Evolutionary conservation across 352 stramenopile species (phyloP).

Genomic region (Proteromonas lacertae): DNA sequence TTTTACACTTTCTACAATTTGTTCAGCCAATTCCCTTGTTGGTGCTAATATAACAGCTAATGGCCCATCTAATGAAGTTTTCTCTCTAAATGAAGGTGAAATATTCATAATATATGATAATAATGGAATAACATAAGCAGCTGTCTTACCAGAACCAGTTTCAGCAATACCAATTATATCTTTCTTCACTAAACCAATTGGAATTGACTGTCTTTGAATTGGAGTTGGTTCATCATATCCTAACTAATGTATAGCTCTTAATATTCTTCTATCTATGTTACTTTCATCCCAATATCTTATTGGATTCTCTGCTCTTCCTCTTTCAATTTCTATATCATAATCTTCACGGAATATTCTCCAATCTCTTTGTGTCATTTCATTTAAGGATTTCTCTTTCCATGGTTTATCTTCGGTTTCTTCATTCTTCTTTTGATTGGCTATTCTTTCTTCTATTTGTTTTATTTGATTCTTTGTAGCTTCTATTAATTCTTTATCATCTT

Average conservation of each 20-base stretch:
- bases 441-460: no score
- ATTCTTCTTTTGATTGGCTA: conserved; percentile 14
- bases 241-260: conserved; percentile 10
- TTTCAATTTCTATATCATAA: conserved; percentile 82
- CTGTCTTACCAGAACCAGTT: conserved; percentile 86
- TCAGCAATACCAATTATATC: conserved; percentile 90
- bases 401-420: conserved; percentile 15
- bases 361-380: conserved; percentile 37
- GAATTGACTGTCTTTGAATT: conserved; percentile 89
- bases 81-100: no score
- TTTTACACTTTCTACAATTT: conserved; percentile 86
- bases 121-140: conserved; percentile 87
- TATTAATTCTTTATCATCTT: no score
- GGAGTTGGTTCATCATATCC: no score
- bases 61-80: no score
- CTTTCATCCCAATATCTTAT: conserved; percentile 59
- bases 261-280: conserved; percentile 13
- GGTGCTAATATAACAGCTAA: conserved; percentile 88
- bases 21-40: conserved; percentile 78
- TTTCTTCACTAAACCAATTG: conserved; percentile 23
- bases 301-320: conserved; percentile 42
- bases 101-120: no score
- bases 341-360: conserved; percentile 97
- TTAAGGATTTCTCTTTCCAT: conserved; percentile 62
- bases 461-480: no score